Conservation (phyloP, 1,284 basidiomycete species). For the Moniliophthora roreri region DNA sequence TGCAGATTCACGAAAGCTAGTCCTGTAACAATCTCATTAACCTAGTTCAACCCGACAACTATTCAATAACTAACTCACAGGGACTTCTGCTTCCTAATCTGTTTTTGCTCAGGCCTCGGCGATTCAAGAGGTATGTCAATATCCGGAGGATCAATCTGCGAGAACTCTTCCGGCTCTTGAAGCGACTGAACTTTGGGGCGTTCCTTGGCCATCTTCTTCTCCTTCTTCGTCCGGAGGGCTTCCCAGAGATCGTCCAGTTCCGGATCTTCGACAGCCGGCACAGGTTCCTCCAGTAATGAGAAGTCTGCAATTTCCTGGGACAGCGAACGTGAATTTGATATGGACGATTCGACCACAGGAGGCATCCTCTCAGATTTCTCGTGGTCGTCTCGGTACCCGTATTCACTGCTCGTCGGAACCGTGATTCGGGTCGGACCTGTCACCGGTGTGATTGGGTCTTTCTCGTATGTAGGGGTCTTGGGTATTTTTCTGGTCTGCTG, state of each 20-base stretch:
- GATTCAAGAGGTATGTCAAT: conserved; percentile 13
- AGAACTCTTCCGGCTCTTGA: conserved; percentile 25
- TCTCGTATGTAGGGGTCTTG: conserved; percentile 7
- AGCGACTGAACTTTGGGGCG: conserved; percentile 68
- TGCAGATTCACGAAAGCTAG: conserved; percentile 62
- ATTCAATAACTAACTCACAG: conserved; percentile 39
- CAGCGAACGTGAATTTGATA: conserved; percentile 13
- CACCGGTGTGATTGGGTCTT: conserved; percentile 9
- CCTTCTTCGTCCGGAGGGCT: conserved; percentile 59
- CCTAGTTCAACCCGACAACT: conserved; percentile 11
- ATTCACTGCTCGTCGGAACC: conserved; percentile 15
- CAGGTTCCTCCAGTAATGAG: conserved; percentile 14
- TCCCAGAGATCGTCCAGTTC: conserved; percentile 64
- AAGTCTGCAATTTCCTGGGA: conserved; percentile 14
- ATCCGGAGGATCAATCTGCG: conserved; percentile 9
- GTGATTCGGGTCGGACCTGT: conserved; percentile 18
- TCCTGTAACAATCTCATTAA: conserved; percentile 35
- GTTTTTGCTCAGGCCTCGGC: conserved; percentile 24
- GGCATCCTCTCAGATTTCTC: conserved; percentile 14
- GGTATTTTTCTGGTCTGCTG: conserved; percentile 5
- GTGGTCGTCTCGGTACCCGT: conserved; percentile 3
- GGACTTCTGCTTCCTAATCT: conserved; percentile 54
- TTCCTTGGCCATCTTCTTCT: conserved; percentile 59
- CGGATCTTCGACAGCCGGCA: conserved; percentile 21
- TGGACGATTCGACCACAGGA: conserved; percentile 8